phyloP scores from a whole-genome alignment of 2,329 filamentous ascomycete genomes.

The Monilinia fructicola region DNA sequence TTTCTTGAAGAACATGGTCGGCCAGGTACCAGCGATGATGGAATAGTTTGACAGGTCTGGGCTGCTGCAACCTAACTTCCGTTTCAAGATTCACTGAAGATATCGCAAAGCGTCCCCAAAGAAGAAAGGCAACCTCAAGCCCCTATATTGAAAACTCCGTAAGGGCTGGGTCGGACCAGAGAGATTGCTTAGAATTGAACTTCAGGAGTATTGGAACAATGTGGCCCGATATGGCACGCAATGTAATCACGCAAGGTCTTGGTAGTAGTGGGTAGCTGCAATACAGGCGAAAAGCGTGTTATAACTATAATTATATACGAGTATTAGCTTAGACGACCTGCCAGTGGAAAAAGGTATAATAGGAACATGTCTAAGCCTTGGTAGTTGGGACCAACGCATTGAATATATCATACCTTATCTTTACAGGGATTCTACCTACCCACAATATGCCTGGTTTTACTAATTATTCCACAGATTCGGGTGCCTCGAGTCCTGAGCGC shows the following conservation, averaged over 20 bases:
- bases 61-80: constrained; percentile 18
- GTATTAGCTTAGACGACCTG: constrained; percentile 11
- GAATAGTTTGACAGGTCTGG: background rate
- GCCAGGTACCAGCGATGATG: constrained; percentile 2
- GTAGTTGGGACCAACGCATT: constrained; percentile 10
- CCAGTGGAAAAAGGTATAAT: constrained; percentile 21
- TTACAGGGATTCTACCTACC: constrained; percentile 23
- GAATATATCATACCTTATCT: constrained; percentile 18
- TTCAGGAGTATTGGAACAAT: constrained; percentile 11
- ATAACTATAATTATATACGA: constrained; percentile 21
- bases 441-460: constrained; percentile 28
- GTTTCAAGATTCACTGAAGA: constrained; percentile 15
- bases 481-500: constrained; percentile 30
- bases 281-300: background rate
- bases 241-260: constrained; percentile 14
- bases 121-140: constrained; percentile 19
- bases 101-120: background rate
- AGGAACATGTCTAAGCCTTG: constrained; percentile 16
- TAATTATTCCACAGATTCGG: constrained; percentile 31
- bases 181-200: constrained; percentile 14
- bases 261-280: constrained; percentile 12
- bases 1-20: constrained; percentile 11
- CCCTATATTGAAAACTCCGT: constrained; percentile 19
- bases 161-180: constrained; percentile 17
- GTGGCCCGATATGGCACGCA: constrained; percentile 22